A percentile compares a stretch with the other conserved stretches of the same genome.
Evolutionary conservation across 2,329 filamentous ascomycete genomes (phyloP).

Genomic region (Stemphylium beticola): DNA sequence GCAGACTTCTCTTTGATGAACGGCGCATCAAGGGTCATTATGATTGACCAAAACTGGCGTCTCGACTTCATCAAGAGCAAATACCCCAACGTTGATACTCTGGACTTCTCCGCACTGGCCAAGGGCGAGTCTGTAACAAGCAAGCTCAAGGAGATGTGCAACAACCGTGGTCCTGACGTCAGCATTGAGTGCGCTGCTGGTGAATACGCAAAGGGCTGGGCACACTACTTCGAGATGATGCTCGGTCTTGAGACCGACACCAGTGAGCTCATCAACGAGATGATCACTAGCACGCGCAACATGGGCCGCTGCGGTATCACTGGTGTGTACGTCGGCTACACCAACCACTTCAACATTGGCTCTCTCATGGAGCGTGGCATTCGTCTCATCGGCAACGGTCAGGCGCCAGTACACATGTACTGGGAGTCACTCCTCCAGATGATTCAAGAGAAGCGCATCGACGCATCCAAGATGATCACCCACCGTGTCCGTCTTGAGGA

Average conservation of each 20-base stretch:
- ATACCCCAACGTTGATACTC: slow-evolving; percentile 68
- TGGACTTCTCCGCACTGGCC: slow-evolving; percentile 73
- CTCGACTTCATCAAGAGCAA: slow-evolving; percentile 71
- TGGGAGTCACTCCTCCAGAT: slow-evolving; percentile 77
- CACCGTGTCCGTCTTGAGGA: slow-evolving; percentile 68
- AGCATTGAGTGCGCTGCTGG: slow-evolving; percentile 72
- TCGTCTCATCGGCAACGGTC: slow-evolving; percentile 73
- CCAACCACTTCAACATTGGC: slow-evolving; percentile 83
- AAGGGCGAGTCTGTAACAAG: slow-evolving; percentile 70
- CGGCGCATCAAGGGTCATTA: slow-evolving; percentile 76
- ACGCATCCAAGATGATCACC: slow-evolving; percentile 80
- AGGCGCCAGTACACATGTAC: slow-evolving; percentile 80
- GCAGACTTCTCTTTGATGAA: slow-evolving; percentile 72
- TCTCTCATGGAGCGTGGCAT: slow-evolving; percentile 87
- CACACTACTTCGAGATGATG: slow-evolving; percentile 64
- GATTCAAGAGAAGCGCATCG: slow-evolving; percentile 71
- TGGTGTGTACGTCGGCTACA: slow-evolving; percentile 70
- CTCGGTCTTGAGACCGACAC: slow-evolving; percentile 82
- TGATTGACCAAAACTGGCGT: slow-evolving; percentile 77
- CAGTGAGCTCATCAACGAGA: slow-evolving; percentile 79
- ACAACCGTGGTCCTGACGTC: slow-evolving; percentile 73
- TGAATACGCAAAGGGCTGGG: slow-evolving; percentile 68
- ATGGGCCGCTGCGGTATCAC: slow-evolving; percentile 79
- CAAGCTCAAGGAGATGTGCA: slow-evolving; percentile 74
- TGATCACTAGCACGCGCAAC: slow-evolving; percentile 74